These are phyloP conservation scores for Trichoderma gamsii DNA, from an alignment of 495 filamentous ascomycete genomes.

Conservation along the genomic window DNA sequence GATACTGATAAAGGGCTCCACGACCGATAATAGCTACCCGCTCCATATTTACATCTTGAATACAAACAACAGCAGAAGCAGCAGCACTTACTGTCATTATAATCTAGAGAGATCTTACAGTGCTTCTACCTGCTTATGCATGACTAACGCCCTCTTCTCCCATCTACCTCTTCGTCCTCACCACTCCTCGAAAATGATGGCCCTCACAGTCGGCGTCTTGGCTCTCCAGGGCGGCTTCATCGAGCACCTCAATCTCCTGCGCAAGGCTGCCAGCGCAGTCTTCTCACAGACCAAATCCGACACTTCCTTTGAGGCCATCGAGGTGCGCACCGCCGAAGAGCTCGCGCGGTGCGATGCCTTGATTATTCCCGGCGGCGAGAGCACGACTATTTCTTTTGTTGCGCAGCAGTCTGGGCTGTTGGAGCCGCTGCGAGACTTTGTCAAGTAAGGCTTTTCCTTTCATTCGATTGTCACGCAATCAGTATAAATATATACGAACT, in stretches of 20 bases:
- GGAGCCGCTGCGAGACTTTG: slow-evolving; percentile 82
- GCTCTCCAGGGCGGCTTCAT: slow-evolving; percentile 91
- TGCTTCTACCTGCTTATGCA: not conserved
- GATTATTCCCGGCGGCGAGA: slow-evolving; percentile 90
- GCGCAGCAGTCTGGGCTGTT: slow-evolving; percentile 72
- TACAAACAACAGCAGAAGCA: not conserved
- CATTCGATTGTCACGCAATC: slow-evolving; percentile 20
- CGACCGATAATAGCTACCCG: too few relatives aligned
- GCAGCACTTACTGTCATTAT: not conserved
- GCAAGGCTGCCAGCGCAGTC: slow-evolving; percentile 49
- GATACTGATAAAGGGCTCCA: too few relatives aligned
- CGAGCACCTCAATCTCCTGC: slow-evolving; percentile 77
- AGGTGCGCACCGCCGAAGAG: slow-evolving; percentile 71
- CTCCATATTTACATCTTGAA: too few relatives aligned
- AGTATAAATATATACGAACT: not conserved
- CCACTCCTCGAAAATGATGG: not conserved
- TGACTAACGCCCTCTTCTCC: not conserved
- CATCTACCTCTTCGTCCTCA: not conserved
- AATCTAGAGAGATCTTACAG: too few relatives aligned
- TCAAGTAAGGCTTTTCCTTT: slow-evolving; percentile 62
- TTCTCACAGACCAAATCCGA: slow-evolving; percentile 15
- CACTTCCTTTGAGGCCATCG: slow-evolving; percentile 51
- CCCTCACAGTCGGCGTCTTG: slow-evolving; percentile 70
- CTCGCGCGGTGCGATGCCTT: slow-evolving; percentile 72
- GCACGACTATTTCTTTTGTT: slow-evolving; percentile 86